Base-by-base conservation (phyloP, 768 basidiomycete species). In the Glaciozyma martinii region DNA sequence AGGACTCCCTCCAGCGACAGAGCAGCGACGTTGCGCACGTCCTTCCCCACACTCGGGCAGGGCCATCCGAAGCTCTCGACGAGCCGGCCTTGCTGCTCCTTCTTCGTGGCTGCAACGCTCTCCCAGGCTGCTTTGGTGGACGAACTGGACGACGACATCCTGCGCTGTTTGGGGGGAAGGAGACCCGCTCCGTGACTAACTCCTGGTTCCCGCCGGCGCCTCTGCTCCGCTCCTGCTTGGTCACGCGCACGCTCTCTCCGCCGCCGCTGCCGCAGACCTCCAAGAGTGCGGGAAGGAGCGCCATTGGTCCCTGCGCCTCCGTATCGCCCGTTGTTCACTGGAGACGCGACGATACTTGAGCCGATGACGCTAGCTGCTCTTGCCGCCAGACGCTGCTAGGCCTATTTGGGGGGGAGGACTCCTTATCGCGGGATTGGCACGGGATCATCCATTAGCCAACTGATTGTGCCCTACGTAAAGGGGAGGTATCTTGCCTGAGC, bases 1-100 rank as follows among this genome's bases (percentile, higher is more conserved):
- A 91, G 79, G 18, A 88, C 72, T 3, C 83, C 84, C 4, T 77
- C 75, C 64, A 78, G 77, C 7, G 86, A 84, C 52, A 87, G 75
- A 44, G 76, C 74, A 3, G 78, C 78, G 37, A 89, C 83, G 70
- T 85, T 60, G 10, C 62, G 46, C 27, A 58, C 65, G 10, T 52
- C 37, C 37, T 6, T 40, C 37, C 37, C 37, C 37, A 40, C 37
- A 40, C 15, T 40, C 37, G 37, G 37, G 10, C 10, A 8, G 3
- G 37, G 37, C 37, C 37, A 40, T 2, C 8, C 25, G n/a, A 50
- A 32, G 21, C 27, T 30, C 18, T 32, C 32, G 46, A 59, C 47
- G 44, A 49, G 44, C 1, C 16, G 46, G 0, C 13, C 27, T 23
- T 49, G 58, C 21, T 19, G 19, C 7, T 27, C 30, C 30, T 47